A percentile compares a stretch with the other conserved stretches of the same genome.
phyloP scores from a whole-genome alignment of 371 early-diverging fungal genomes.

The Coemansia sp. region DNA sequence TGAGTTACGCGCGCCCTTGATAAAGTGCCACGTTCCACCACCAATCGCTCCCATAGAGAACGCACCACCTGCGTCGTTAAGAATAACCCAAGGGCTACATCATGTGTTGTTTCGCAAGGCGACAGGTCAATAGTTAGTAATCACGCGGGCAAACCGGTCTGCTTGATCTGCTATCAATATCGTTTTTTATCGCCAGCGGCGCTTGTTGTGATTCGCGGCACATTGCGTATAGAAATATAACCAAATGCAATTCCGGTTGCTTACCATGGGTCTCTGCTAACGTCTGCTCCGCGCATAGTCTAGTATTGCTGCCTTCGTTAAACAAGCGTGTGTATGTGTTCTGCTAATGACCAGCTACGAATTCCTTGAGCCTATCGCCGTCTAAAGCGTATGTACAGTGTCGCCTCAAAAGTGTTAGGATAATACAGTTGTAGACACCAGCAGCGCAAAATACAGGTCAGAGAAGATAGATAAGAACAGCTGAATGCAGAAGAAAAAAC shows the following conservation, averaged over 20 bases:
- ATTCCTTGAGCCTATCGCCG: background rate
- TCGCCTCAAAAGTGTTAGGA: background rate
- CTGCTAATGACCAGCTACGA: background rate
- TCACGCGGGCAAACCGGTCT: background rate
- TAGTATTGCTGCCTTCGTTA: background rate
- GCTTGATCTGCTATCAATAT: background rate
- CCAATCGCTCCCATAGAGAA: conserved; percentile 97
- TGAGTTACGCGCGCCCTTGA: conserved; percentile 96
- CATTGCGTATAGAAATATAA: background rate
- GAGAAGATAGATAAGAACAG: background rate
- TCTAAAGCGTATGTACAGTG: conserved; percentile 6
- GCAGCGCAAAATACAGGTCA: background rate
- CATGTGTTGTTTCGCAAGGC: background rate
- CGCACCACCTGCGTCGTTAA: conserved; percentile 94
- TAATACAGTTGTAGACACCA: background rate
- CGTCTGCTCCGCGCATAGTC: conserved; percentile 50
- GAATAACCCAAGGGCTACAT: conserved; percentile 86
- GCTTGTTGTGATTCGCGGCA: background rate
- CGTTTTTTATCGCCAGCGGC: background rate
- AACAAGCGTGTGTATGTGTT: background rate
- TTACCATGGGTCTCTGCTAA: conserved; percentile 54
- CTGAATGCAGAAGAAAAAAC: background rate
- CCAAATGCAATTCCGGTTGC: background rate
- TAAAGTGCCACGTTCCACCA: conserved; percentile 93
- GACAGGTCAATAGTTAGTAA: background rate